Base-by-base conservation (phyloP, 495 filamentous ascomycete species). In the Penicillium odoratum region DNA sequence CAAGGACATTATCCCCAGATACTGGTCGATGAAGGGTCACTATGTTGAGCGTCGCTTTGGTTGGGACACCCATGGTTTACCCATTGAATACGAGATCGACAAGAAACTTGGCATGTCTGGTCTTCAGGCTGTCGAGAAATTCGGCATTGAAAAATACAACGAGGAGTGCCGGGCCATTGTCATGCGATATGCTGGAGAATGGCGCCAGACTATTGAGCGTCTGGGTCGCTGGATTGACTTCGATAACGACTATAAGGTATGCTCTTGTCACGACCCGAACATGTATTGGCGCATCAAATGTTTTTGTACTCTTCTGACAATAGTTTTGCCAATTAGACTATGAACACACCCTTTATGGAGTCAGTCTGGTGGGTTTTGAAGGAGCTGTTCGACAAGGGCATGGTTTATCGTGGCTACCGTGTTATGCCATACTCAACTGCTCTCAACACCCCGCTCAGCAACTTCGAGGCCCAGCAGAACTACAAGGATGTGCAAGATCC, bases 201-300 rank as follows among this genome's bases (percentile, higher is more conserved):
- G 94, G 95, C 83, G 91, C 55, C 75, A 88, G 58, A 96, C 91
- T 16, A 90, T 98, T 57, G 91, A 96, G 55, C 75, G 94, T 45
- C 75, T 98, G 29, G 94, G 95, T 46, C 89, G 95, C 53, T 98
- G 95, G 94, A 92, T 98, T 64, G 95, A 98, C 74, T 97, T 98
- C 58, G 95, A 98, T 73, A 94, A 96, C 66, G 92, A 97, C 67
- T 97, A 97, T 80, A 97, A 97, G 86, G 88, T 88, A 55, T 16
- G 64, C 52, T 44, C 26, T 7, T 5, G 13, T 29, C 11, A 6
- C 25, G 18, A 46, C 13, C 4, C 8, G 13, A 10, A 7, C 26
- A 28, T 4, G 26, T 34, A 31, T 55, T 10, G 9, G 4, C 31
- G 1, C 53, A 16, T 18, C 21, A 21, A 9, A 13, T 9, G 8